Evolutionary conservation across 768 basidiomycete species (phyloP), one percentile per base, ranked within the genome.

Genomic region (Pilatotrama ljubarskyi): DNA sequence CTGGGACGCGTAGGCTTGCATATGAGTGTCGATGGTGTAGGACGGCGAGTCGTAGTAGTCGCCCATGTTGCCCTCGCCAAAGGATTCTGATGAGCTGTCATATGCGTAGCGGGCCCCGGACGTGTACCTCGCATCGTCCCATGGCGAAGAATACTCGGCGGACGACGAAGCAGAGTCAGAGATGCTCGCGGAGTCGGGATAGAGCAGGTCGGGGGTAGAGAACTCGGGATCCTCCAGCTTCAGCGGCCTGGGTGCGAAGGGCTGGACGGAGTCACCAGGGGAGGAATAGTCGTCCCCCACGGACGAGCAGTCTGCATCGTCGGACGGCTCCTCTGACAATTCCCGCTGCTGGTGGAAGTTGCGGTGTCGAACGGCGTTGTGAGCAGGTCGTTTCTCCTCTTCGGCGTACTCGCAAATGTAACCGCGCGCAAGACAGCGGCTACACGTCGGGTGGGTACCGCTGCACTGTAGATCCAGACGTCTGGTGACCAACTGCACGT

Each of bases 371-470:
- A 8, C n/a, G 1, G 51, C n/a, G 35, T 13, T n/a, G 13, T 38
- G 37, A 4, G 52, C 24, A 13, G 44, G 35, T 10, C 55, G 55
- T 59, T 60, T 54, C 43, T 56, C 56, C 24, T 61, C 64, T 2
- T 74, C 73, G 18, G 59, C 68, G 52, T 77, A 77, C 44, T 70
- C 67, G 60, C 76, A 77, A 11, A 55, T 10, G 59, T 72, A 68
- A 18, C 74, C 76, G 13, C 74, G 72, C n/a, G 68, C 61, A 1
- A 66, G 18, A 55, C 76, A 77, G 25, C 76, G 75, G 24, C 60
- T 59, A 64, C 76, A 77, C 0, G 73, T 57, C 17, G 76, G 76
- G 5, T 72, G 72, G 41, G 64, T 63, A 13, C 76, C 76, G 26
- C 70, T 73, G 66, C 76, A 77, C 76, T 77, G 58, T 26, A 26